phyloP scores from a whole-genome alignment of 179 eudicot species.

The Sideroxylon spinosum region DNA sequence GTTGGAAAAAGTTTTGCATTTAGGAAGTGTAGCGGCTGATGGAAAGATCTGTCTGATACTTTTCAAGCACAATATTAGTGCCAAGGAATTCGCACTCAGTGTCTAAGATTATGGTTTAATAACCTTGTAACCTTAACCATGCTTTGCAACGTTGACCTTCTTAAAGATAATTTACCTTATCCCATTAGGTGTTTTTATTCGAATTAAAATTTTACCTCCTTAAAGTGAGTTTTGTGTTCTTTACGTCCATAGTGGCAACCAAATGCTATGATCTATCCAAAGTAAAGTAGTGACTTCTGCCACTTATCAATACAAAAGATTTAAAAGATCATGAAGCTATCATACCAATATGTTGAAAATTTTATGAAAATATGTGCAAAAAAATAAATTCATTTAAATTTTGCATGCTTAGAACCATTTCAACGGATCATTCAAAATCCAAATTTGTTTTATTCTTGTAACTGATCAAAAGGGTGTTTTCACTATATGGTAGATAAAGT shows the following conservation, averaged over 20 bases:
- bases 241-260: neutral
- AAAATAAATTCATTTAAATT: no score
- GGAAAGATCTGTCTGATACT: neutral
- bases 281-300: no score
- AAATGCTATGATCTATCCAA: neutral
- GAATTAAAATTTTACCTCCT: neutral
- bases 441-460: no score
- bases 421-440: no score
- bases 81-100: neutral
- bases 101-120: neutral
- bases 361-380: no score
- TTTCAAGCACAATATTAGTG: neutral
- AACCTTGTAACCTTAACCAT: constrained; percentile 8
- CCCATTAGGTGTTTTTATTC: neutral
- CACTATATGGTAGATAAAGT: no score
- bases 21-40: neutral
- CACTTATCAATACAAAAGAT: no score
- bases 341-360: no score
- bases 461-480: no score
- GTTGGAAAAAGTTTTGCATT: constrained; percentile 22
- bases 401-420: no score
- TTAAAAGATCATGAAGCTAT: no score
- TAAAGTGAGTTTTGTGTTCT: neutral
- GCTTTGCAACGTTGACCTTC: neutral
- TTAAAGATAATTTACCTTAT: neutral